phyloP scores from a whole-genome alignment of 1,284 basidiomycete species.

The Austroboletus niveus region DNA sequence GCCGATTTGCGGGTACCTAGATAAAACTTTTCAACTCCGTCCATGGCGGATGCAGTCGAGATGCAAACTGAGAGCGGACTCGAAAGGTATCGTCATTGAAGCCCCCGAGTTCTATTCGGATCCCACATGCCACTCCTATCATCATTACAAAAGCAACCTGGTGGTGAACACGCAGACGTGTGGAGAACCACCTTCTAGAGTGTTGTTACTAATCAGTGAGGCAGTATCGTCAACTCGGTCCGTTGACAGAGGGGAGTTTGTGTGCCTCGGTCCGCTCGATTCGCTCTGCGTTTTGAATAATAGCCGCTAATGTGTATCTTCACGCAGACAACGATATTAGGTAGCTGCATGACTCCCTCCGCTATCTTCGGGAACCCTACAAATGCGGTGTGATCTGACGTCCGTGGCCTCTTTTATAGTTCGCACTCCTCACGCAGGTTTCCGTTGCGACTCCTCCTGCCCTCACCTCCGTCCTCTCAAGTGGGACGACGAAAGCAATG shows the following conservation, averaged over 20 bases:
- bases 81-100: not conserved
- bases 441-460: conserved; percentile 12
- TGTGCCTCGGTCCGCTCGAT: conserved; percentile 8
- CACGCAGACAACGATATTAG: conserved; percentile 11
- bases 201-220: not conserved
- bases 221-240: not conserved
- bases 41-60: conserved; percentile 28
- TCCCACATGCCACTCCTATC: not conserved
- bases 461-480: conserved; percentile 9
- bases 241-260: conserved; percentile 1
- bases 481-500: conserved; percentile 19
- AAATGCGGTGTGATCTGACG: conserved; percentile 27
- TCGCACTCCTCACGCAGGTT: conserved; percentile 4
- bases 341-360: conserved; percentile 20
- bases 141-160: not conserved
- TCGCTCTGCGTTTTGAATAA: conserved; percentile 7
- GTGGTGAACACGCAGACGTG: not conserved
- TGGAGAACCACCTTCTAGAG: conserved; percentile 2
- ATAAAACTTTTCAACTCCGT: conserved; percentile 19
- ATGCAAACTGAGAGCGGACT: conserved; percentile 7
- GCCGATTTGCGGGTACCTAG: conserved; percentile 7
- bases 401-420: conserved; percentile 28
- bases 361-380: conserved; percentile 24
- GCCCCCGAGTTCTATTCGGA: not conserved
- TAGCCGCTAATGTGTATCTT: conserved; percentile 10